phyloP scores from a whole-genome alignment of 2,329 filamentous ascomycete species.

The Immersiporthe knoxdaviesiana region DNA sequence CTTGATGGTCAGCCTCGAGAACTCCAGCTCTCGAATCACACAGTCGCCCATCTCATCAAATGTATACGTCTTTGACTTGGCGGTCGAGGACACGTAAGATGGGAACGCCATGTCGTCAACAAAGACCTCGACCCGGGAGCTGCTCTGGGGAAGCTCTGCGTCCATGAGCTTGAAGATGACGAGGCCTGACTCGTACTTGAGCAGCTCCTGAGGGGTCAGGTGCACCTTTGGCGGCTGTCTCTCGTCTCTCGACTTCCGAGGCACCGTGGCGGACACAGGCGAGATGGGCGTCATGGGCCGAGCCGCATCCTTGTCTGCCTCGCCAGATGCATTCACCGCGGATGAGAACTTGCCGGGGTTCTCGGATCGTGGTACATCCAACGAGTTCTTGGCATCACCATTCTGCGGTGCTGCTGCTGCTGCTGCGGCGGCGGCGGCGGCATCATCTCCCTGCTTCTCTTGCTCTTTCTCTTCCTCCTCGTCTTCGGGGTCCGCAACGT shows the following conservation, averaged over 20 bases:
- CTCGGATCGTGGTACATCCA: constrained; percentile 41
- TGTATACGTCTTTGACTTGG: constrained; percentile 67
- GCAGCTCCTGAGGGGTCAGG: constrained; percentile 77
- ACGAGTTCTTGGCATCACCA: constrained; percentile 34
- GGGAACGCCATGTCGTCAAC: constrained; percentile 96
- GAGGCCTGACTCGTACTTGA: constrained; percentile 86
- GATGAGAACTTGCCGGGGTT: constrained; percentile 51
- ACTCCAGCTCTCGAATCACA: constrained; percentile 95
- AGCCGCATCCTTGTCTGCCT: constrained; percentile 38
- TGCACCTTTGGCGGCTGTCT: constrained; percentile 74
- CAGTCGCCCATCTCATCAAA: constrained; percentile 96
- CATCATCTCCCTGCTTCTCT: constrained; percentile 43
- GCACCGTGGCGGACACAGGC: constrained; percentile 47
- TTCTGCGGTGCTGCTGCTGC: constrained; percentile 27
- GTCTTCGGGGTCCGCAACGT: constrained; percentile 86
- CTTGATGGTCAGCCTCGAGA: constrained; percentile 88
- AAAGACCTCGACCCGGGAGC: constrained; percentile 81
- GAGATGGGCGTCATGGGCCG: constrained; percentile 50
- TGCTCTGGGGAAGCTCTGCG: constrained; percentile 75
- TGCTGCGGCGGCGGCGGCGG: too few species aligned
- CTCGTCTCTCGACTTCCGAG: constrained; percentile 54
- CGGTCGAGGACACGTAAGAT: constrained; percentile 79
- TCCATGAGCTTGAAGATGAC: constrained; percentile 95
- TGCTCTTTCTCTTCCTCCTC: constrained; percentile 62
- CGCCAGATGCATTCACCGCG: constrained; percentile 38